Evolutionary conservation across 2,329 filamentous ascomycete species (phyloP).

Genomic region (Penicillium fuscoglaucum): DNA sequence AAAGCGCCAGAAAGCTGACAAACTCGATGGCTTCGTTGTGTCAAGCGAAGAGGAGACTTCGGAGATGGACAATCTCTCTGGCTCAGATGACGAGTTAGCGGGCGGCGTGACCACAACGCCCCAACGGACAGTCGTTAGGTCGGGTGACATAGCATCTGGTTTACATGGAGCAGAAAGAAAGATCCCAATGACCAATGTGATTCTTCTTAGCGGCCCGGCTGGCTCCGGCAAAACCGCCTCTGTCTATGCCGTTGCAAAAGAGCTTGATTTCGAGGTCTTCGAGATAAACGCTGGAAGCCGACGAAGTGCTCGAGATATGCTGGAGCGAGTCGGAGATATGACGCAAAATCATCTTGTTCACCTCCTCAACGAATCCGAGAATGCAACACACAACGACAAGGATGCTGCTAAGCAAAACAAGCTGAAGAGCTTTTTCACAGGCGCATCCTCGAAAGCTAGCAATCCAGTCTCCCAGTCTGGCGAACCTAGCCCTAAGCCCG

Average conservation of each 20-base stretch:
- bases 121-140: slow-evolving; percentile 45
- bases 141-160: slow-evolving; percentile 38
- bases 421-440: slow-evolving; percentile 78
- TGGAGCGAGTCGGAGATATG: slow-evolving; percentile 95
- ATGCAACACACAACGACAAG: slow-evolving; percentile 18
- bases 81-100: slow-evolving; percentile 55
- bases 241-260: slow-evolving; percentile 86
- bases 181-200: slow-evolving; percentile 65
- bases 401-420: slow-evolving; percentile 72
- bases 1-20: slow-evolving; percentile 68
- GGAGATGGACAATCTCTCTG: slow-evolving; percentile 68
- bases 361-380: slow-evolving; percentile 39
- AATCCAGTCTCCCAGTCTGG: slow-evolving; percentile 20
- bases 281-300: slow-evolving; percentile 86
- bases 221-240: slow-evolving; percentile 93
- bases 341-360: slow-evolving; percentile 89
- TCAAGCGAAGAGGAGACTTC: slow-evolving; percentile 73
- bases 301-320: slow-evolving; percentile 81
- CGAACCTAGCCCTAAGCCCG: slow-evolving; percentile 25
- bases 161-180: slow-evolving; percentile 42
- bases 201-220: slow-evolving; percentile 85
- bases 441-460: slow-evolving; percentile 43
- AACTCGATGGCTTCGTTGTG: slow-evolving; percentile 77
- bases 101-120: slow-evolving; percentile 39
- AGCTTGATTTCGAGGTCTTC: slow-evolving; percentile 90